Base-by-base conservation (phyloP, 805 yeast species). In the Ogataea glucozyma region DNA sequence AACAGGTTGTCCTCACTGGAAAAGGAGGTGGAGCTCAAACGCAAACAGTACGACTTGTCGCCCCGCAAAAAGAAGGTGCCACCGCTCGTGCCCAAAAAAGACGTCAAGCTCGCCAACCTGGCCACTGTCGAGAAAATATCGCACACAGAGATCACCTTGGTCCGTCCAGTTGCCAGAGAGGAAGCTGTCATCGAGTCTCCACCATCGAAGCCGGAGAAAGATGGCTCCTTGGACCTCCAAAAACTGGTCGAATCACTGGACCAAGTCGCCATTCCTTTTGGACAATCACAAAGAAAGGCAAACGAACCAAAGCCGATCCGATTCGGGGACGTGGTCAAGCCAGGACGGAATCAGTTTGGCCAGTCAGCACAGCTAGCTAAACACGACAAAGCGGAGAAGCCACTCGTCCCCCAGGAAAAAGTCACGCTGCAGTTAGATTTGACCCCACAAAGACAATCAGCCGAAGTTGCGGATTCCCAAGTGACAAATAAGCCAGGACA, bases 31-130 rank as follows among this genome's bases (percentile, higher is more conserved):
- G 51, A 53, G 31, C 19, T 37, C 33, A 51, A 45, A 29, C 43
- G 60, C 30, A 33, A 33, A 19, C 44, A 43, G 26, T 57, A 57
- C 36, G 52, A 52, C 21, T 20, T 13, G 14, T 54, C 57, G 4
- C 57, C 60, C 3, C 44, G 46, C 22, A 41, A 53, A 43, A 58
- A 54, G 39, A 62, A 55, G 31, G 21, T 49, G 10, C 57, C 59
- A 2, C 64, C 64, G 4, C 27, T 58, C 6, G 57, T 58, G 4
- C 66, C 66, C 6, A 50, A 40, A 44, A 62, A 62, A 43, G 55
- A 48, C 13, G 22, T 32, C 2, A 33, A 31, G 4, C 34, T 60
- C 6, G 36, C 44, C 12, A 30, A 30, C 10, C 6, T 49, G 23
- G 23, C 26, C n/a, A 16, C 31, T 3, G 23, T 26, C 6, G 13